Evolutionary conservation across 805 yeast genomes (phyloP).

Genomic region (Scheffersomyces amazonensis): DNA sequence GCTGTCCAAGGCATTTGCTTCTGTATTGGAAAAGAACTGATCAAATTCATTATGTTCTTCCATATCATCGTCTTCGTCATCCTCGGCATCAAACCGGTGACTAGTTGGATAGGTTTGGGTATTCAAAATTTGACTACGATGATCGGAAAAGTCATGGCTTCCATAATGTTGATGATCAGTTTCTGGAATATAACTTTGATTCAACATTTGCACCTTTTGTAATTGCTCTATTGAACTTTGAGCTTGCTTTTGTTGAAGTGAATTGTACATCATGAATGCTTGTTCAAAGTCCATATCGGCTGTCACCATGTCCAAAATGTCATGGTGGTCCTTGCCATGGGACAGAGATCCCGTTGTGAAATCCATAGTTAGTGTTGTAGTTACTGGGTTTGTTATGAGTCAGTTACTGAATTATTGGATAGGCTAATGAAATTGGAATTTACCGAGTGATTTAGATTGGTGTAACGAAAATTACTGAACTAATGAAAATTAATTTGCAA

Average conservation of each 20-base stretch:
- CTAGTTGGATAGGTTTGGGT: not conserved
- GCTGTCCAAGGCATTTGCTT: slow-evolving; percentile 36
- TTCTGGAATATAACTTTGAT: slow-evolving; percentile 11
- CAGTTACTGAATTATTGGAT: too few species aligned
- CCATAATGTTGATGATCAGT: not conserved
- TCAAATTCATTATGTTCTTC: slow-evolving; percentile 27
- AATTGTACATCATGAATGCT: slow-evolving; percentile 39
- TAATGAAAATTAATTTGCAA: too few species aligned
- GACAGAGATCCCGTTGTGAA: too few species aligned
- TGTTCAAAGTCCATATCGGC: slow-evolving; percentile 46
- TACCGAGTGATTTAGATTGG: too few species aligned
- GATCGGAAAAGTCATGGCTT: not conserved
- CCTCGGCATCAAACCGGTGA: slow-evolving; percentile 2
- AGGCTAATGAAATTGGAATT: too few species aligned
- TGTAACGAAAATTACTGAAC: too few species aligned
- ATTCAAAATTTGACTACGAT: not conserved
- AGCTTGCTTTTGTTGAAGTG: slow-evolving; percentile 37
- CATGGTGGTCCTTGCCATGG: too few species aligned
- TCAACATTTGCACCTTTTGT: slow-evolving; percentile 33
- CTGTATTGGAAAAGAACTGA: slow-evolving; percentile 34
- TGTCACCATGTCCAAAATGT: slow-evolving; percentile 25
- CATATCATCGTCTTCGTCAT: slow-evolving; percentile 6
- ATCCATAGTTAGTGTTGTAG: too few species aligned
- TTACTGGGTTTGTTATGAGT: too few species aligned
- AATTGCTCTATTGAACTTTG: slow-evolving; percentile 32